Percentiles rank a stretch among this genome's conserved stretches.
Conservation (phyloP, 768 basidiomycete species). For the Lactarius psammicola region DNA sequence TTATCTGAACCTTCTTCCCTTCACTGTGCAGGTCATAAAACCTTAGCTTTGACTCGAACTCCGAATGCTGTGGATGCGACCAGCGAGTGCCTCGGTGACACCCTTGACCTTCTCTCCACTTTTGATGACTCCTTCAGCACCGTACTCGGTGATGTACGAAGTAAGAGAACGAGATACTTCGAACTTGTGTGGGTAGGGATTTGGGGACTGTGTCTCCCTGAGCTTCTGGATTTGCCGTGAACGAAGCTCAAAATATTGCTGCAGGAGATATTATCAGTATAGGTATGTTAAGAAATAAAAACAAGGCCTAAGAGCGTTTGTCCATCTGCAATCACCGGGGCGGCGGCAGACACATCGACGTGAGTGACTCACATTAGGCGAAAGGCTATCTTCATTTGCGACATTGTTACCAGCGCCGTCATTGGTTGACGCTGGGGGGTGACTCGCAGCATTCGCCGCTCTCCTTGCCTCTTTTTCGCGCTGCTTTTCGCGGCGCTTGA, state of each 20-base stretch:
- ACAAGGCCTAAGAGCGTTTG: neutral
- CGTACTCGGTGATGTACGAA: slow-evolving; percentile 71
- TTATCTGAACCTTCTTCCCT: slow-evolving; percentile 90
- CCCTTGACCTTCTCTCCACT: slow-evolving; percentile 64
- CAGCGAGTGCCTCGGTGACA: slow-evolving; percentile 68
- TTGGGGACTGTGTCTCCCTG: slow-evolving; percentile 78
- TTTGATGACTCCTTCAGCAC: slow-evolving; percentile 64
- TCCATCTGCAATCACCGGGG: neutral
- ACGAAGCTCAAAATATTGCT: slow-evolving; percentile 98
- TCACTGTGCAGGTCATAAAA: slow-evolving; percentile 96
- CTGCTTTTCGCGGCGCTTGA: slow-evolving; percentile 91
- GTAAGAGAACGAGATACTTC: slow-evolving; percentile 76
- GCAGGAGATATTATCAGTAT: slow-evolving; percentile 17
- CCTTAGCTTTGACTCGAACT: slow-evolving; percentile 70
- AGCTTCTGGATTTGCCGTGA: slow-evolving; percentile 85
- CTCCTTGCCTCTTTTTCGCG: slow-evolving; percentile 72
- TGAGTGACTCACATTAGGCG: slow-evolving; percentile 71
- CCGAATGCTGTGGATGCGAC: slow-evolving; percentile 89
- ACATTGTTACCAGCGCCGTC: slow-evolving; percentile 40
- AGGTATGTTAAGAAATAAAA: neutral
- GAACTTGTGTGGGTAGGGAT: slow-evolving; percentile 99
- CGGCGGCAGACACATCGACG: neutral
- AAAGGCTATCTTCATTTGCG: slow-evolving; percentile 76
- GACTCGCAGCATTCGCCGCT: slow-evolving; percentile 65
- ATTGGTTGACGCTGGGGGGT: slow-evolving; percentile 39